Conservation (phyloP, 371 early-diverging fungal genomes). For the Umbelopsis sp. region DNA sequence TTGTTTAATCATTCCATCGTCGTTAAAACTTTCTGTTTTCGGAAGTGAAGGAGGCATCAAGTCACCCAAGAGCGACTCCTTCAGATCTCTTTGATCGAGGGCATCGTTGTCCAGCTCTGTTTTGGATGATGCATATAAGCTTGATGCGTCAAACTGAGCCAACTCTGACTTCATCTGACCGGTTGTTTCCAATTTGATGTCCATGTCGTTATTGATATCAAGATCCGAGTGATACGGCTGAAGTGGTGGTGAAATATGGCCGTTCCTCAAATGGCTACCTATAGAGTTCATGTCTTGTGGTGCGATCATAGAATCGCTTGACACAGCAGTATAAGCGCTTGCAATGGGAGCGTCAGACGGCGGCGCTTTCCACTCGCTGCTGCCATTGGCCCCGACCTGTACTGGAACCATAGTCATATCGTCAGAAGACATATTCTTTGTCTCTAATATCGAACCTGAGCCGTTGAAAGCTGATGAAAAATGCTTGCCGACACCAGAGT, state of each 20-base stretch:
- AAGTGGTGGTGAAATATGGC: background rate
- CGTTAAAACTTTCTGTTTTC: background rate
- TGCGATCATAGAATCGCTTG: background rate
- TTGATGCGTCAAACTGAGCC: background rate
- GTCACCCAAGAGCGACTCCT: background rate
- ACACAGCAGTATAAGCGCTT: background rate
- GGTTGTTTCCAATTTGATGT: background rate
- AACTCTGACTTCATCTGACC: background rate
- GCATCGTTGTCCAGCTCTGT: background rate
- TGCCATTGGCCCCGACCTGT: background rate
- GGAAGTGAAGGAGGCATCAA: background rate
- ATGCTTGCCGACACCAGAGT: slow-evolving; percentile 1
- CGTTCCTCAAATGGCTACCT: background rate
- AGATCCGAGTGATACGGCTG: background rate
- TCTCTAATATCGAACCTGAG: background rate
- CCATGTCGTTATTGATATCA: background rate
- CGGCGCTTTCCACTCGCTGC: background rate
- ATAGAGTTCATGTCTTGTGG: background rate
- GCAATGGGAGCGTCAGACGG: slow-evolving; percentile 1
- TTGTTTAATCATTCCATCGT: background rate
- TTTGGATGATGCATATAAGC: background rate
- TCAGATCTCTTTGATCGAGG: slow-evolving; percentile 9
- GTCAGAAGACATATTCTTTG: background rate
- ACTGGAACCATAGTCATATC: background rate
- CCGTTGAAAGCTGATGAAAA: background rate